A percentile compares a stretch with the other conserved stretches of the same genome.
These are phyloP conservation scores for Microdochium trichocladiopsis DNA, from an alignment of 2,329 filamentous ascomycete species.

Conservation along the genomic window DNA sequence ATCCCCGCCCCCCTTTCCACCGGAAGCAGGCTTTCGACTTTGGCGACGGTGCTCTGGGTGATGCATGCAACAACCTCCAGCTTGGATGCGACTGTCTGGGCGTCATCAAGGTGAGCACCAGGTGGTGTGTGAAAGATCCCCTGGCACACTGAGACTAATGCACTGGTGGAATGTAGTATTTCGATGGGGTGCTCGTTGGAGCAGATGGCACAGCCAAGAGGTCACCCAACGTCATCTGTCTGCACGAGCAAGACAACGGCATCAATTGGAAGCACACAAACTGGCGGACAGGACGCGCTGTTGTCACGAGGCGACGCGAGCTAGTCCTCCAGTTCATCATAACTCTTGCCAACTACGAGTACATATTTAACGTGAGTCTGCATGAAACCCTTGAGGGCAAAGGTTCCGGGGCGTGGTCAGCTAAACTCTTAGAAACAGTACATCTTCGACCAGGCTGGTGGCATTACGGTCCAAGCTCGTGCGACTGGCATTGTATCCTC, in stretches of 20 bases:
- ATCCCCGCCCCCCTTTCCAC: slow-evolving; percentile 57
- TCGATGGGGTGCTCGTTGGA: slow-evolving; percentile 48
- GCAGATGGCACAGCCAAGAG: slow-evolving; percentile 44
- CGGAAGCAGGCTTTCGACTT: slow-evolving; percentile 68
- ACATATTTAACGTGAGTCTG: slow-evolving; percentile 40
- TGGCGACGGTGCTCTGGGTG: slow-evolving; percentile 61
- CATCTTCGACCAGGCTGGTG: slow-evolving; percentile 54
- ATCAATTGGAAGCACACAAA: slow-evolving; percentile 69
- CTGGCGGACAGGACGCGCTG: slow-evolving; percentile 54
- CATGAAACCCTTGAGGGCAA: too few species aligned
- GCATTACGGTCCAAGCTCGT: slow-evolving; percentile 50
- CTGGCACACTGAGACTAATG: too few species aligned
- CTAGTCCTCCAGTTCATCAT: slow-evolving; percentile 63
- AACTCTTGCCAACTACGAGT: slow-evolving; percentile 61
- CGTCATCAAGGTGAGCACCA: slow-evolving; percentile 37
- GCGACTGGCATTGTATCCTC: slow-evolving; percentile 16
- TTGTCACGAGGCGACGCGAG: slow-evolving; percentile 52
- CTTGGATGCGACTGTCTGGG: slow-evolving; percentile 67
- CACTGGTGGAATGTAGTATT: slow-evolving; percentile 32
- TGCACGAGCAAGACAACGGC: slow-evolving; percentile 66
- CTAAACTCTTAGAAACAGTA: too few species aligned
- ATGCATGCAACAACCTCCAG: slow-evolving; percentile 59
- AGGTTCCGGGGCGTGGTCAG: too few species aligned
- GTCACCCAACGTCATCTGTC: slow-evolving; percentile 54
- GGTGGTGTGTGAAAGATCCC: too few species aligned